Conservation (phyloP, 208 protist species). For the Strigomonas culicis region DNA sequence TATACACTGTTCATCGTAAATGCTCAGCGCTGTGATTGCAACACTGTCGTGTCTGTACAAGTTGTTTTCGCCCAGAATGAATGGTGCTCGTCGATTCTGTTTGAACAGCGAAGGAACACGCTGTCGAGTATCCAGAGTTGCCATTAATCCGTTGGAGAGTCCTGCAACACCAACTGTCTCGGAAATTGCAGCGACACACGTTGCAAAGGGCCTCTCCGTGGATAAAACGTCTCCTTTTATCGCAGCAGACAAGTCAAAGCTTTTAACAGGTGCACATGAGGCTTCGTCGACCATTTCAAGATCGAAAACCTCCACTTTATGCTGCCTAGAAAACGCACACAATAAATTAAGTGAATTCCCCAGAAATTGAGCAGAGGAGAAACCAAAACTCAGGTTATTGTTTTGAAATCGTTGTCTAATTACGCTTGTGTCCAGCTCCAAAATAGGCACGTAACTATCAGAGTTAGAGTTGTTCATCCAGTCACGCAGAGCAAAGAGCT, state of each 20-base stretch:
- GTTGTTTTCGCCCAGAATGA: neutral
- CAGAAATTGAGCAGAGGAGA: constrained; percentile 52
- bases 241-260: constrained; percentile 26
- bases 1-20: neutral
- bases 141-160: constrained; percentile 42
- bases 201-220: too few species aligned
- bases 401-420: too few species aligned
- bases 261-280: constrained; percentile 35
- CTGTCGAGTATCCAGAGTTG: constrained; percentile 35
- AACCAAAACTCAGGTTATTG: constrained; percentile 31
- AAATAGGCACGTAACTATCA: neutral
- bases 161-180: constrained; percentile 32
- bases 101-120: constrained; percentile 16
- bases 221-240: too few species aligned
- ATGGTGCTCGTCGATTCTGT: neutral
- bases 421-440: neutral
- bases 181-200: constrained; percentile 27
- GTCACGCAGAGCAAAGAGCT: neutral
- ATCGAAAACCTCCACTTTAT: constrained; percentile 68
- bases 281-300: constrained; percentile 72
- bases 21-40: neutral
- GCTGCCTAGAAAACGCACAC: constrained; percentile 32
- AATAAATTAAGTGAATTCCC: constrained; percentile 38
- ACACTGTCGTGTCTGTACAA: neutral
- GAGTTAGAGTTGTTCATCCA: too few species aligned